phyloP scores from a whole-genome alignment of 148 eudicot genomes.

The Limonium bicolor region DNA sequence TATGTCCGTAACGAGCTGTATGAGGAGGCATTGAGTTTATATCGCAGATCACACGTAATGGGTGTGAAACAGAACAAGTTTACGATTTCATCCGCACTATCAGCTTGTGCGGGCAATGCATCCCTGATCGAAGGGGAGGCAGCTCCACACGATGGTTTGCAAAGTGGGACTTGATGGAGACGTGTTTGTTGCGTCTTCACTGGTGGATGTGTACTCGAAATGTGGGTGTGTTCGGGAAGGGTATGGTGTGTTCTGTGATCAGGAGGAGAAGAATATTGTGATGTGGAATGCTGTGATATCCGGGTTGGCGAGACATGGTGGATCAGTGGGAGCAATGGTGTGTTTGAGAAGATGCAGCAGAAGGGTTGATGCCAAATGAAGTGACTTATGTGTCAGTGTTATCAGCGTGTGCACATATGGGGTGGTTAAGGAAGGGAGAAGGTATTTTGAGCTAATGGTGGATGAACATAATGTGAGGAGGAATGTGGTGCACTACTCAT shows the following conservation, averaged over 20 bases:
- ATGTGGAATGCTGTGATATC: slow-evolving; percentile 43
- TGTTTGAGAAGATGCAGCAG: slow-evolving; percentile 25
- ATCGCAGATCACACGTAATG: slow-evolving; percentile 20
- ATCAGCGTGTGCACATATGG: slow-evolving; percentile 41
- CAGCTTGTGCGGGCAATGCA: slow-evolving; percentile 64
- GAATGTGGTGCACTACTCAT: slow-evolving; percentile 38
- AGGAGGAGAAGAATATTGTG: slow-evolving; percentile 21
- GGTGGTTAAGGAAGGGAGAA: slow-evolving; percentile 28
- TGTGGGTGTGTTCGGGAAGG: slow-evolving; percentile 31
- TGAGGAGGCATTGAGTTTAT: slow-evolving; percentile 51
- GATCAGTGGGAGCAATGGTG: slow-evolving; percentile 16
- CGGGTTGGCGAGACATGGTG: slow-evolving; percentile 31
- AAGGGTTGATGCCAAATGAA: slow-evolving; percentile 25
- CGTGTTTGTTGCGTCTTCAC: slow-evolving; percentile 41
- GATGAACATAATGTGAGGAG: slow-evolving; percentile 18
- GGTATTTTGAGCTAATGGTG: slow-evolving; percentile 36
- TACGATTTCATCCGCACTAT: slow-evolving; percentile 41
- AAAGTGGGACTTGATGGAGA: slow-evolving; percentile 38
- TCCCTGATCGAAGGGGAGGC: slow-evolving; percentile 58
- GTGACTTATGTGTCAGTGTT: slow-evolving; percentile 23
- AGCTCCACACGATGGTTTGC: slow-evolving; percentile 31
- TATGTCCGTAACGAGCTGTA: slow-evolving; percentile 58
- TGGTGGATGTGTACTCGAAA: slow-evolving; percentile 40
- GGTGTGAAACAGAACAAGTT: slow-evolving; percentile 31
- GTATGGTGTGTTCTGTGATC: slow-evolving; percentile 31